A percentile compares a stretch with the other conserved stretches of the same genome.
phyloP scores from a whole-genome alignment of 352 stramenopile genomes.

The Globisporangium cederbergense region DNA sequence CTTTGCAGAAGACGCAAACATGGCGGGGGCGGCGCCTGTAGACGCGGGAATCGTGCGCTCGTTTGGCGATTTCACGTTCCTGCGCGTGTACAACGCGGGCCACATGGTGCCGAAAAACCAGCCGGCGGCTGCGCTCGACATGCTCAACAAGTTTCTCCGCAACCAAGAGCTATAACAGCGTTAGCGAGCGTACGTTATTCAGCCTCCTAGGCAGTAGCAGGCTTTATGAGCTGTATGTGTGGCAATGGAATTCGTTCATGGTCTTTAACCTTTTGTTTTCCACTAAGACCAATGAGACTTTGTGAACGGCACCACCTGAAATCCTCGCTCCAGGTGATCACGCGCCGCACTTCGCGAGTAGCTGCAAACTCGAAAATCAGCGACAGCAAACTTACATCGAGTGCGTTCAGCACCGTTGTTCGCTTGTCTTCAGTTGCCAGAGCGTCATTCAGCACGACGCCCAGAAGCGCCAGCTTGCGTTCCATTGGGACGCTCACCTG shows the following conservation, averaged over 20 bases:
- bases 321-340: background rate
- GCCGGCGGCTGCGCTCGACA: conserved; percentile 81
- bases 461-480: background rate
- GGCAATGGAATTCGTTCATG: too few relatives aligned
- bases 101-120: conserved; percentile 95
- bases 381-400: background rate
- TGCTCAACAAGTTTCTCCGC: conserved; percentile 90
- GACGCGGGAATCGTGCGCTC: conserved; percentile 32
- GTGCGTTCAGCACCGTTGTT: background rate
- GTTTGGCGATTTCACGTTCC: conserved; percentile 82
- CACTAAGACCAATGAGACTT: too few relatives aligned
- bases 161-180: background rate
- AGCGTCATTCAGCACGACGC: background rate
- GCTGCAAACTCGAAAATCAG: background rate
- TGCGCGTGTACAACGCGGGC: conserved; percentile 91
- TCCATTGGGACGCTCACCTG: background rate
- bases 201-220: too few relatives aligned
- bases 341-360: background rate
- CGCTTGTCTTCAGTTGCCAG: background rate
- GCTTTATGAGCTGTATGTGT: too few relatives aligned
- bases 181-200: too few relatives aligned
- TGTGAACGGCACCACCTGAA: background rate
- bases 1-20: background rate
- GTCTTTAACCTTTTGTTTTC: too few relatives aligned
- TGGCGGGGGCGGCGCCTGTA: background rate